These are phyloP conservation scores for Lichtheimia ornata DNA, from an alignment of 371 early-diverging fungal species.

Conservation along the genomic window DNA sequence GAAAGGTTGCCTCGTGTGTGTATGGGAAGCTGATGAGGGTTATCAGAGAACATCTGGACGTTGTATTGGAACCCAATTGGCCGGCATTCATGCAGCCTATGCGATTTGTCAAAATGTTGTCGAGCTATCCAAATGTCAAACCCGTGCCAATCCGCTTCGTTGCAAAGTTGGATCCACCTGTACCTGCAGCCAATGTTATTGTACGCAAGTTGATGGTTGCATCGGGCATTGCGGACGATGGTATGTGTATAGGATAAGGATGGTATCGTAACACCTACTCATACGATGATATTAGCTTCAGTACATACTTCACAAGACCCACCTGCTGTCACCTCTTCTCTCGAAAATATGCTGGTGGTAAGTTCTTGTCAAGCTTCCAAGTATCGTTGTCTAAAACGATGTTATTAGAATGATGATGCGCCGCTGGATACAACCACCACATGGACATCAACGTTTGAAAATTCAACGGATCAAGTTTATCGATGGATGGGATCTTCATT, in stretches of 20 bases:
- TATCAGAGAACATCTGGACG: conserved; percentile 22
- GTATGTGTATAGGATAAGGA: background rate
- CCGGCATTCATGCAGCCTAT: conserved; percentile 32
- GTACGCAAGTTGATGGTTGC: conserved; percentile 34
- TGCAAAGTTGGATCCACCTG: conserved; percentile 39
- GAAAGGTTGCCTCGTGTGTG: too few relatives aligned
- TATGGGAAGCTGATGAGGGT: background rate
- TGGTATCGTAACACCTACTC: background rate
- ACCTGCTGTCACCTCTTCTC: conserved; percentile 7
- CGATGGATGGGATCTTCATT: conserved; percentile 25
- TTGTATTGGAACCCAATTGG: conserved; percentile 28
- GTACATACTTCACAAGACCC: background rate
- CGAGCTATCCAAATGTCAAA: conserved; percentile 21
- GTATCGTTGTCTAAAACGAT: background rate
- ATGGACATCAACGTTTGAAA: conserved; percentile 17
- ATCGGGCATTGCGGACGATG: conserved; percentile 23
- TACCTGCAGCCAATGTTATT: conserved; percentile 33
- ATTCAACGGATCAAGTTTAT: conserved; percentile 31
- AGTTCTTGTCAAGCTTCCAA: background rate
- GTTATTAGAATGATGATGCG: background rate
- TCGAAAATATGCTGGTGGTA: conserved; percentile 36
- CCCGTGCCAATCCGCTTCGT: conserved; percentile 44
- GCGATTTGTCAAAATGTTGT: conserved; percentile 30
- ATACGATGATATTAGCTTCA: background rate
- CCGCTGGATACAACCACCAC: background rate